phyloP scores from a whole-genome alignment of 106 monocot species.

The Allium cepa region DNA sequence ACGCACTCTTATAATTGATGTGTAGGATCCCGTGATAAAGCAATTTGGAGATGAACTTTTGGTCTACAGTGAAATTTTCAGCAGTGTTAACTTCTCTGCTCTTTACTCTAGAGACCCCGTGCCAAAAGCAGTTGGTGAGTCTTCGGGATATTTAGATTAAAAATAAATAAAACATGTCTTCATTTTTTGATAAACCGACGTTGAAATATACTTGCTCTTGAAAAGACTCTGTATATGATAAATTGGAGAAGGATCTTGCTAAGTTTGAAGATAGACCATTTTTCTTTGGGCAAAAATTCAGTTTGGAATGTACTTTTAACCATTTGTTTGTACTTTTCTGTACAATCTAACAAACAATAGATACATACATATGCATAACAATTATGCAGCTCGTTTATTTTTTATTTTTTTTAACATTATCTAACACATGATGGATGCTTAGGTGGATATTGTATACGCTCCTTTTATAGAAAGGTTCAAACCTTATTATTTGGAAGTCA shows the following conservation, averaged over 20 bases:
- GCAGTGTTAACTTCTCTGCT: too few species aligned
- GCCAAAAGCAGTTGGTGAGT: too few species aligned
- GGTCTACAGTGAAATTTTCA: too few species aligned
- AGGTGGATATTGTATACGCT: constrained; percentile 88
- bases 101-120: too few species aligned
- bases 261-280: constrained; percentile 85
- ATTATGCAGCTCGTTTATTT: too few species aligned
- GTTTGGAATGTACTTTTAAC: constrained; percentile 42
- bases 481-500: constrained; percentile 31
- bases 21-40: not conserved
- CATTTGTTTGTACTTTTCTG: too few species aligned
- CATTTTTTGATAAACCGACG: not conserved
- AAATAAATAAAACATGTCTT: not conserved
- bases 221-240: constrained; percentile 55
- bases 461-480: constrained; percentile 89
- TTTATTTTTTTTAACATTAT: too few species aligned
- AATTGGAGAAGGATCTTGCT: too few species aligned
- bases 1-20: not conserved
- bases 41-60: too few species aligned
- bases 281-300: constrained; percentile 81
- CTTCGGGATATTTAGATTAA: not conserved
- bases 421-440: not conserved
- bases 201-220: not conserved
- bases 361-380: too few species aligned
- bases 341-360: too few species aligned